Percentiles rank a stretch among this genome's conserved stretches.
These are phyloP conservation scores for Danielozyma ontarioensis DNA, from an alignment of 805 yeast genomes.

Conservation along the genomic window DNA sequence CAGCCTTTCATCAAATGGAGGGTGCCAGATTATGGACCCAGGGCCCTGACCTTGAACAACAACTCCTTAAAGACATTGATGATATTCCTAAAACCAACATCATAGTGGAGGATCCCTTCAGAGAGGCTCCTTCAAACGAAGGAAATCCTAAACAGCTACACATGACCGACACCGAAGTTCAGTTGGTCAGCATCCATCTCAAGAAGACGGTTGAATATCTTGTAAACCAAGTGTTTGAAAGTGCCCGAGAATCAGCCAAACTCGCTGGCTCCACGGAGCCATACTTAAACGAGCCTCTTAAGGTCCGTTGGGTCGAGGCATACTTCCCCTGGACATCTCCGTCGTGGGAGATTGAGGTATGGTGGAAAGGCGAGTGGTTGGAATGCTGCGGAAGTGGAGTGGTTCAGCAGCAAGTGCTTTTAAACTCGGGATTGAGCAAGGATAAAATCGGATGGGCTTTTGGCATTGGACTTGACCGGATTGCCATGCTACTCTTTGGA, in stretches of 20 bases:
- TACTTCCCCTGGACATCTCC: conserved; percentile 99
- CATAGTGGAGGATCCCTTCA: conserved; percentile 67
- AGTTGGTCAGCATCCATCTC: conserved; percentile 67
- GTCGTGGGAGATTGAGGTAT: conserved; percentile 96
- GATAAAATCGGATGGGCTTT: conserved; percentile 92
- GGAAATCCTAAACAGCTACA: conserved; percentile 77
- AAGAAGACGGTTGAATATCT: conserved; percentile 81
- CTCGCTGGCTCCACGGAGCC: conserved; percentile 53
- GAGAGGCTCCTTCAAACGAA: conserved; percentile 41
- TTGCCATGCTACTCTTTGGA: conserved; percentile 93
- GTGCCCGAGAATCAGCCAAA: conserved; percentile 59
- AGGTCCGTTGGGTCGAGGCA: conserved; percentile 91
- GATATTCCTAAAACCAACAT: conserved; percentile 63
- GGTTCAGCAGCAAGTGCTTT: conserved; percentile 71
- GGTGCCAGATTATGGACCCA: conserved; percentile 87
- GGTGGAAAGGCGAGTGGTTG: conserved; percentile 98
- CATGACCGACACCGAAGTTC: conserved; percentile 67
- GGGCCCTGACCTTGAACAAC: conserved; percentile 37
- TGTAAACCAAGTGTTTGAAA: conserved; percentile 76
- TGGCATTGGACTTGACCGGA: conserved; percentile 90
- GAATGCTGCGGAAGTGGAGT: conserved; percentile 97
- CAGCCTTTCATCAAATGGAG: conserved; percentile 97
- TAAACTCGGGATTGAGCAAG: conserved; percentile 58
- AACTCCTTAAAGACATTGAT: conserved; percentile 47
- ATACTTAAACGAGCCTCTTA: conserved; percentile 67